Percentiles rank a stretch among this genome's conserved stretches.
Conservation (phyloP, 495 filamentous ascomycete species). For the Aspergillus saccharolyticus region DNA sequence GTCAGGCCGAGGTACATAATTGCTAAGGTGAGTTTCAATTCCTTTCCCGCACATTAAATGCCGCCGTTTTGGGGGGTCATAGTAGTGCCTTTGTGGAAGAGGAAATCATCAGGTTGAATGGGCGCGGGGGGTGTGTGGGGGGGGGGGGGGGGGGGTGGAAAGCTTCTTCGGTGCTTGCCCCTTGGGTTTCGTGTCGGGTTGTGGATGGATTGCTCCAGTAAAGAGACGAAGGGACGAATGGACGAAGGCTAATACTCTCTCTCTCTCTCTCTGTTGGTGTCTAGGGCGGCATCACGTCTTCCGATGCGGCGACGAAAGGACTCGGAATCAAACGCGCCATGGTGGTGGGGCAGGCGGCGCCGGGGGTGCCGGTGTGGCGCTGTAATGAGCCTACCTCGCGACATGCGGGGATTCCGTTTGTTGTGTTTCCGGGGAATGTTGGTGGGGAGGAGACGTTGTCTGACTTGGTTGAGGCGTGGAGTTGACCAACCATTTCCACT, state of each 20-base stretch:
- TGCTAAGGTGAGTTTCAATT: no score
- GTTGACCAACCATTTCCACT: no score
- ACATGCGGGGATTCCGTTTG: constrained; percentile 44
- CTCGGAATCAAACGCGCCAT: constrained; percentile 47
- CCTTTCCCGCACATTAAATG: no score
- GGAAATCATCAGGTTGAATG: no score
- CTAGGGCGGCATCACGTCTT: constrained; percentile 50
- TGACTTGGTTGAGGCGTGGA: constrained; percentile 36
- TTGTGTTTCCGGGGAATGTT: constrained; percentile 56
- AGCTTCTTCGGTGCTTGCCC: no score
- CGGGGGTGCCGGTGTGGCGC: constrained; percentile 52
- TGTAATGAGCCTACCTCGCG: constrained; percentile 46
- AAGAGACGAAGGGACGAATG: no score
- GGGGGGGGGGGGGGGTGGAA: no score
- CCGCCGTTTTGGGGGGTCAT: not conserved
- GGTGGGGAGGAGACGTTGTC: constrained; percentile 45
- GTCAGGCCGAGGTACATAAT: constrained; percentile 48
- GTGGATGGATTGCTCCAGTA: not conserved
- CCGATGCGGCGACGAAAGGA: constrained; percentile 49
- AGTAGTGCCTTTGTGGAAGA: no score
- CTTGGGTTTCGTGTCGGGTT: no score
- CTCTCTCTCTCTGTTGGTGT: not conserved
- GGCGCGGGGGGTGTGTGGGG: no score
- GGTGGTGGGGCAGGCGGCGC: constrained; percentile 49
- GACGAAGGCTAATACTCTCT: not conserved